Base-by-base conservation (phyloP, 129 eudicot species). In the Tagetes erecta region DNA sequence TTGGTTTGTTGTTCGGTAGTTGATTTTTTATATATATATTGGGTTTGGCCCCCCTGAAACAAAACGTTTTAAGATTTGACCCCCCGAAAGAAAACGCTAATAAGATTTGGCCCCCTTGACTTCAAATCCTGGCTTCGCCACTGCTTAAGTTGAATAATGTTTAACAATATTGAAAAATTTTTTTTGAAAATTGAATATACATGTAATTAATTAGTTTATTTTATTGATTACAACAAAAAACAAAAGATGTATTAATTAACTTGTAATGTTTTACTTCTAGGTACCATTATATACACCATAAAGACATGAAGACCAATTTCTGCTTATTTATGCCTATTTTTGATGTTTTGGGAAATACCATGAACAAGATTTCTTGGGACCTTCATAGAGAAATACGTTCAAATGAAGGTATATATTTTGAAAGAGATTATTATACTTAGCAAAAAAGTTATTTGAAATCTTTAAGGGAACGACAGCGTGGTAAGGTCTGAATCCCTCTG, bases 311-410 rank as follows among this genome's bases (percentile, higher is more conserved):
- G 65, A 82, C 95, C 57, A 88, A 91, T 72, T 91, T 88, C 68
- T 91, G 97, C 82, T 89, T 88, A 64, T 91, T 88, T 74, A 91
- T 91, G 88, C 97, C 97, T 58, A 47, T 91, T 57, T 91, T 73
- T 75, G 97, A 91, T 72, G 74, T 58, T 42, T 64, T 91, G 34
- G 90, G 92, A 27, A 86, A 86, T 42, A 91, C 97, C 42, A 73
- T 84, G 72, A 81, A 86, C 62, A 52, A 83, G 64, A 50, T 31
- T 35, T 84, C 89, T 9, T 88, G 95, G 97, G 83, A 83, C 46
- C 77, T 91, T 59, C 95, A 91, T 67, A 79, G 71, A 74, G 85
- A 91, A 67, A 82, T 68, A 3, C 74, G 81, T 64, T 80, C 95
- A 31, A 76, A 65, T 41, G 77, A 86, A 78, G 83, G 95, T 88